phyloP scores from a whole-genome alignment of 768 basidiomycete species.

The Tulasnella sp. region DNA sequence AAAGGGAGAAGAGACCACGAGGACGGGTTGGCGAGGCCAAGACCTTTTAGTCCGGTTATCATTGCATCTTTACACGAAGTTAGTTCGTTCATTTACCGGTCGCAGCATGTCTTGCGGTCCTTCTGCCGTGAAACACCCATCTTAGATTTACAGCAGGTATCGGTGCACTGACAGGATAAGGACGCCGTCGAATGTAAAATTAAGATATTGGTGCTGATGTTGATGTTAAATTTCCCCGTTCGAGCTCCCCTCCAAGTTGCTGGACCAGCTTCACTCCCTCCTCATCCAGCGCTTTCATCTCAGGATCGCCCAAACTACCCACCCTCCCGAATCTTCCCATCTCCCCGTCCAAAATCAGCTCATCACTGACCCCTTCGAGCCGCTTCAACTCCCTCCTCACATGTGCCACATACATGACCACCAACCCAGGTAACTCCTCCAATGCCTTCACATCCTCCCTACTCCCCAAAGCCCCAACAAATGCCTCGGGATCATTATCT shows the following conservation, averaged over 20 bases:
- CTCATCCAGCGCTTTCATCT: not conserved
- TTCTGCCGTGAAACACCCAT: too few relatives aligned
- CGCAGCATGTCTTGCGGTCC: too few relatives aligned
- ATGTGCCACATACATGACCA: slow-evolving; percentile 60
- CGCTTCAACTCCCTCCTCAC: slow-evolving; percentile 59
- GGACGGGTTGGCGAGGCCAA: too few relatives aligned
- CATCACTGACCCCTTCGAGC: slow-evolving; percentile 46
- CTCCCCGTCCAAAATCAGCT: slow-evolving; percentile 27
- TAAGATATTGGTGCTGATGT: too few relatives aligned
- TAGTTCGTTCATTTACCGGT: too few relatives aligned
- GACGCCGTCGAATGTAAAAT: too few relatives aligned
- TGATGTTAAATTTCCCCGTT: too few relatives aligned
- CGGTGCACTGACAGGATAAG: too few relatives aligned
- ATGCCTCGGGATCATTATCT: slow-evolving; percentile 14
- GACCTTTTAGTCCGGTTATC: too few relatives aligned
- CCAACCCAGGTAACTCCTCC: slow-evolving; percentile 59
- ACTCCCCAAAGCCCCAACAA: slow-evolving; percentile 17
- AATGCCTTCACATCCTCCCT: slow-evolving; percentile 13
- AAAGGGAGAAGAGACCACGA: not conserved
- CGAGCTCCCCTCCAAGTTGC: not conserved
- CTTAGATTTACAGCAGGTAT: too few relatives aligned
- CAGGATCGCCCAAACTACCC: slow-evolving; percentile 9
- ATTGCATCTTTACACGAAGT: too few relatives aligned
- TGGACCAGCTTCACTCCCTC: not conserved
- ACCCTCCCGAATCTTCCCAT: slow-evolving; percentile 25